Conservation (phyloP, 306 rosid species). For the Nissolia schottii region DNA sequence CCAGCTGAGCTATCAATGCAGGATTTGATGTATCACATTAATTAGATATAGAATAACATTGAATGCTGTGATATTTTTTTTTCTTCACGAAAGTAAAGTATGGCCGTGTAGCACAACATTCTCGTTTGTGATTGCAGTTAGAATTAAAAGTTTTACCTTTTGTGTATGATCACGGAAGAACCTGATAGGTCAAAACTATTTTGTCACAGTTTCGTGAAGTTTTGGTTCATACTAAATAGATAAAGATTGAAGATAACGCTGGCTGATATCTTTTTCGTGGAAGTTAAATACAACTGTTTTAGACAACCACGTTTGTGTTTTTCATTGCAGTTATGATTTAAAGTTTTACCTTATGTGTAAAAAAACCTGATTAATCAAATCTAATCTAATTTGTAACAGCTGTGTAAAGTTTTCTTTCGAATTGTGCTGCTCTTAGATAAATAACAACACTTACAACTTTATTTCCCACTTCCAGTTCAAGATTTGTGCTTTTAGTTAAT, state of each 20-base stretch:
- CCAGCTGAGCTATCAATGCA: too few relatives aligned
- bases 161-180: not conserved
- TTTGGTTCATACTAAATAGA: not conserved
- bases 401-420: too few relatives aligned
- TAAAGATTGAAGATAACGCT: too few relatives aligned
- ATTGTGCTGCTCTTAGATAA: not conserved
- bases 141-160: not conserved
- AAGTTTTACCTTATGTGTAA: not conserved
- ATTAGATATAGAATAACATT: not conserved
- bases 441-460: too few relatives aligned
- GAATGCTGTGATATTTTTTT: not conserved
- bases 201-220: not conserved
- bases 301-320: not conserved
- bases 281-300: not conserved
- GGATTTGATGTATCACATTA: not conserved
- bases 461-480: not conserved
- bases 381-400: not conserved
- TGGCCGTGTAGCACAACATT: not conserved
- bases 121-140: not conserved
- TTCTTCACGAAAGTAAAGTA: not conserved
- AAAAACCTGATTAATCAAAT: not conserved
- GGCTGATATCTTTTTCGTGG: not conserved
- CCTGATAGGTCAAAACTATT: not conserved
- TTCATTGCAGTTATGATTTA: not conserved
- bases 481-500: not conserved